Conservation (phyloP, 805 yeast genomes). For the Ogataea zsoltii region DNA sequence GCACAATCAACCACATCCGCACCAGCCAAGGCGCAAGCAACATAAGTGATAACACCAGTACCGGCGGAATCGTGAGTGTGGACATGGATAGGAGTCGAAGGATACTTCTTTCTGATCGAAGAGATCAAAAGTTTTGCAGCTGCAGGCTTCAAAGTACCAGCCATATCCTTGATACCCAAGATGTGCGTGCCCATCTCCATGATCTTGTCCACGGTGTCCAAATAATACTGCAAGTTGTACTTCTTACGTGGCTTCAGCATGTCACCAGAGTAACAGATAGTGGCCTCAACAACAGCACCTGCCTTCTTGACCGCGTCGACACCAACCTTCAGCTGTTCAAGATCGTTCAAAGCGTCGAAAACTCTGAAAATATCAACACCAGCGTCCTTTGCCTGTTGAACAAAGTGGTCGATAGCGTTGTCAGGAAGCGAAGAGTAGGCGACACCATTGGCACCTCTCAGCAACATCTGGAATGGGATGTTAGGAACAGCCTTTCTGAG, state of each 20-base stretch:
- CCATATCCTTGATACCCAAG: conserved; percentile 99
- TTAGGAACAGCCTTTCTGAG: conserved; percentile 91
- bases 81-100: conserved; percentile 94
- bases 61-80: conserved; percentile 99
- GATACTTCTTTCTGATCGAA: conserved; percentile 80
- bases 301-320: conserved; percentile 97
- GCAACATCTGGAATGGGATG: conserved; percentile 98
- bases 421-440: conserved; percentile 98
- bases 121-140: conserved; percentile 86
- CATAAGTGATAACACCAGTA: conserved; percentile 97
- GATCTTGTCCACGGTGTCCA: conserved; percentile 76
- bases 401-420: conserved; percentile 97
- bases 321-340: conserved; percentile 96
- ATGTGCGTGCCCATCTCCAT: conserved; percentile 95
- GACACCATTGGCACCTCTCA: conserved; percentile 99
- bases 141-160: conserved; percentile 95
- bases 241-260: conserved; percentile 96
- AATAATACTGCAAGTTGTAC: conserved; percentile 89
- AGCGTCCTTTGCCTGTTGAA: conserved; percentile 86
- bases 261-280: conserved; percentile 98
- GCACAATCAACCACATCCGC: conserved; percentile 99
- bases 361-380: conserved; percentile 99
- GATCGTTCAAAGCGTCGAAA: conserved; percentile 94
- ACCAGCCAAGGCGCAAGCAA: conserved; percentile 91
- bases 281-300: conserved; percentile 98